Base-by-base conservation (phyloP, 164 flowering plant genomes). In the Tetracentron sinense region DNA sequence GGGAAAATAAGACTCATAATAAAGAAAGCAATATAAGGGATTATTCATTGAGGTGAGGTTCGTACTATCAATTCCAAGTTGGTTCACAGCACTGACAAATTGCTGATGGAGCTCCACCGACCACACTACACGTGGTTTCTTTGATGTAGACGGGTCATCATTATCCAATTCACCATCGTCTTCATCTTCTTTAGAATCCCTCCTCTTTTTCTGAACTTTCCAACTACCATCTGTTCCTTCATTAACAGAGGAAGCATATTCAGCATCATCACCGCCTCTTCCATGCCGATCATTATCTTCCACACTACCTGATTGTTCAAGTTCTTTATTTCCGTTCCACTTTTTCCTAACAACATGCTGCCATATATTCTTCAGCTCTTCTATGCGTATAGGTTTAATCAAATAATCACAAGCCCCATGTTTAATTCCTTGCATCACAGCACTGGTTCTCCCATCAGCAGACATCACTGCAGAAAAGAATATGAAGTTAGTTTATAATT, bases 321-420 rank as follows among this genome's bases (percentile, higher is more conserved):
- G 69, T 31, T 85, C 91, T 72, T 79, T 84, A 66, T 50, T 81
- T 62, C 65, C 88, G 62, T 69, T 82, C 75, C 82, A 76, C 68
- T 66, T 81, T 76, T 83, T 87, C 69, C 96, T 74, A 15, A 89
- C 75, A 56, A 89, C 94, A 78, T 92, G 97, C 71, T 91, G 97
- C 96, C 97, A 91, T 58, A 89, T 82, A 57, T 89, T 91, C 75
- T 84, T 85, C 54, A 91, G 66, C 61, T 82, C 93, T 71, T 85
- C 96, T 31, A 77, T 65, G 51, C 92, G 84, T 19, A 91, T 78
- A 62, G 97, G 97, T 73, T 91, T 91, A 62, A 89, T 81, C 68
- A 91, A 75, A 75, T 89, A 91, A 82, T 89, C 97, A 76, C 96
- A 87, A 35, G 96, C 97, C 31, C 97, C 97, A 62, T 91, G 96